These are phyloP conservation scores for Trichoderma brevicompactum DNA, from an alignment of 2,329 filamentous ascomycete species.

Conservation along the genomic window DNA sequence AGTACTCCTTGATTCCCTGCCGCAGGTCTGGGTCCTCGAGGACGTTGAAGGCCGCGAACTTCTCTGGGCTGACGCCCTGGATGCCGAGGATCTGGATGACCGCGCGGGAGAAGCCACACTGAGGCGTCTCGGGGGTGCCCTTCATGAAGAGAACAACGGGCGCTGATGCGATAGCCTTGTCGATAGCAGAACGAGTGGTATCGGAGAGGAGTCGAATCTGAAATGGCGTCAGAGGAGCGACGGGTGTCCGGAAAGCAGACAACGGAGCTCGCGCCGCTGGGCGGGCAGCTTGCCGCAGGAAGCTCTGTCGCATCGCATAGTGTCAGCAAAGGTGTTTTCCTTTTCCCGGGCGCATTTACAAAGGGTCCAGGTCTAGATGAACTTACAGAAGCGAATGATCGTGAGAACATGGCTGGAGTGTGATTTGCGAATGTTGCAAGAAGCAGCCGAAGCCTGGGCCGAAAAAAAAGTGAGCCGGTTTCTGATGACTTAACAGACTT, in stretches of 20 bases:
- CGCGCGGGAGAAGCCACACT: conserved; percentile 95
- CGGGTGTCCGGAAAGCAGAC: conserved; percentile 34
- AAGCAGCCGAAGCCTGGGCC: neutral
- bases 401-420: conserved; percentile 35
- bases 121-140: conserved; percentile 91
- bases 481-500: conserved; percentile 10
- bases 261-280: conserved; percentile 39
- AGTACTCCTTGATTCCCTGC: conserved; percentile 96
- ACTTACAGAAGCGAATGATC: conserved; percentile 35
- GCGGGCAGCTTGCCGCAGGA: conserved; percentile 46
- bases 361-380: neutral
- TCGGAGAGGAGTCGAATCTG: conserved; percentile 75
- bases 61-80: conserved; percentile 91
- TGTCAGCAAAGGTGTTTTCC: conserved; percentile 3
- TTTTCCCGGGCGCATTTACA: neutral
- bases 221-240: conserved; percentile 39
- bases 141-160: conserved; percentile 99
- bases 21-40: conserved; percentile 88
- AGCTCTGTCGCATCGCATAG: conserved; percentile 36
- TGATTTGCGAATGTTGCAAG: conserved; percentile 3
- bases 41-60: conserved; percentile 99
- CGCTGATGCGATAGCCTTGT: conserved; percentile 83
- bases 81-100: conserved; percentile 93
- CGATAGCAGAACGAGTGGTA: conserved; percentile 80
- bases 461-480: conserved; percentile 1